Percentiles rank a stretch among this genome's conserved stretches.
Evolutionary conservation across 352 stramenopile genomes (phyloP).

Genomic region (Globisporangium orthogonon): DNA sequence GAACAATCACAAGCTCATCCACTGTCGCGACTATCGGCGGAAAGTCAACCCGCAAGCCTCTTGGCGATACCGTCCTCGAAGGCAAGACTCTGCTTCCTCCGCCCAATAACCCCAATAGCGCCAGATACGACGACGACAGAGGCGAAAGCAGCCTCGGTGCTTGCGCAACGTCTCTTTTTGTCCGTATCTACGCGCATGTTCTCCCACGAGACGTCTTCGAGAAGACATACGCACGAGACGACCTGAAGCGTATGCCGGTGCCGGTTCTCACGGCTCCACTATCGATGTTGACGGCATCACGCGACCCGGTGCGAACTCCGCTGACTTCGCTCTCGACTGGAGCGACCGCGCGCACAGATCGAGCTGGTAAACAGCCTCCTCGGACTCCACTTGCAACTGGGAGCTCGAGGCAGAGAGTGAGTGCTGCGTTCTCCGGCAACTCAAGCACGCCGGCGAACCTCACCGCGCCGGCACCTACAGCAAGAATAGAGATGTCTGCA

Average conservation of each 20-base stretch:
- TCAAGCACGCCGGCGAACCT: not conserved
- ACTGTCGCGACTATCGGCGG: not conserved
- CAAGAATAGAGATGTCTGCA: not conserved
- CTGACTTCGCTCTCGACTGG: not conserved
- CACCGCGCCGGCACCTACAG: constrained; percentile 2
- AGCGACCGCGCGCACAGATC: not conserved
- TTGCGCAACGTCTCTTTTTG: constrained; percentile 26
- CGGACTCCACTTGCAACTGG: constrained; percentile 7
- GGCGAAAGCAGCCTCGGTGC: not conserved
- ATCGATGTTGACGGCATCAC: not conserved
- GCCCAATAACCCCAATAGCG: constrained; percentile 11
- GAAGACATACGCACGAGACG: constrained; percentile 31
- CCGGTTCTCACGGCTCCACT: constrained; percentile 7
- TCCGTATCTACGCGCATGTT: constrained; percentile 52
- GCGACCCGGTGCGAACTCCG: not conserved
- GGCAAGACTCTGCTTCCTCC: not conserved
- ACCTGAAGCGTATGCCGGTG: constrained; percentile 28
- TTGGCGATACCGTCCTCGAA: not conserved
- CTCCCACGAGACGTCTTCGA: constrained; percentile 44
- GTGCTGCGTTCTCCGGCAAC: not conserved
- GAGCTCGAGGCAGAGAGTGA: not conserved
- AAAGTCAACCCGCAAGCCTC: constrained; percentile 1
- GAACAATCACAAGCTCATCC: constrained; percentile 14
- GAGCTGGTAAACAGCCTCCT: not conserved
- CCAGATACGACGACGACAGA: not conserved